Evolutionary conservation across 2,329 filamentous ascomycete species (phyloP), one percentile per base, ranked within the genome.

Genomic region (Aciculosporium take): DNA sequence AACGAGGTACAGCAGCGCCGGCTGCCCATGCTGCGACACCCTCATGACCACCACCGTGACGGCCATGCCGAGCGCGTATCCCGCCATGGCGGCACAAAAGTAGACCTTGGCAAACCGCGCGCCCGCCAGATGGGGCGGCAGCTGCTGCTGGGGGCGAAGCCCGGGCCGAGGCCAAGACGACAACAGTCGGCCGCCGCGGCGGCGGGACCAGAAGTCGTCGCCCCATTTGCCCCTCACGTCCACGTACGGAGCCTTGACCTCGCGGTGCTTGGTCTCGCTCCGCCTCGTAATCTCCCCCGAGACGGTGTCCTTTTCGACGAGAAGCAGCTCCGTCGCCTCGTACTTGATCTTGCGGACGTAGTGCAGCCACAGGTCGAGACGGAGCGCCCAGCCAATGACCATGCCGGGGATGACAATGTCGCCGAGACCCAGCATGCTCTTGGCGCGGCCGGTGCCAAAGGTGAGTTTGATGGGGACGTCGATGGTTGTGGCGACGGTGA

Each of bases 391-490:
- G 1, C 76, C 85, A 47, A 96, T 81, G 63, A 95, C 80, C 54
- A 96, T 86, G 7, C 89, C 91, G 0, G 89, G 89, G 3, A 98
- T 69, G 1, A 94, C 84, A 44, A 98, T 84, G 55, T 98, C 89
- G n/a, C 89, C 89, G 0, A 96, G 71, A 0, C 89, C 89, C 7
- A 98, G 77, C 73, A 96, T 94, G 40, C 84, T 75, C 23, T 67
- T 64, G 20, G 80, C 78, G n/a, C 73, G 71, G 2, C 83, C 79
- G 2, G 68, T 64, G 18, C 68, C 59, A 47, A 94, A 93, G 5
- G 91, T 72, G 7, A 98, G 74, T 58, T 95, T 96, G 58, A 95
- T 91, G 0, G 89, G 91, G 0, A 89, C 84, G 50, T 98, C 89
- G 21, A 98, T 68, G 31, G 81, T 82, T 7, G 81, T 94, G 10